Evolutionary conservation across 2,329 filamentous ascomycete species (phyloP).

Genomic region (Aureobasidium sp.): DNA sequence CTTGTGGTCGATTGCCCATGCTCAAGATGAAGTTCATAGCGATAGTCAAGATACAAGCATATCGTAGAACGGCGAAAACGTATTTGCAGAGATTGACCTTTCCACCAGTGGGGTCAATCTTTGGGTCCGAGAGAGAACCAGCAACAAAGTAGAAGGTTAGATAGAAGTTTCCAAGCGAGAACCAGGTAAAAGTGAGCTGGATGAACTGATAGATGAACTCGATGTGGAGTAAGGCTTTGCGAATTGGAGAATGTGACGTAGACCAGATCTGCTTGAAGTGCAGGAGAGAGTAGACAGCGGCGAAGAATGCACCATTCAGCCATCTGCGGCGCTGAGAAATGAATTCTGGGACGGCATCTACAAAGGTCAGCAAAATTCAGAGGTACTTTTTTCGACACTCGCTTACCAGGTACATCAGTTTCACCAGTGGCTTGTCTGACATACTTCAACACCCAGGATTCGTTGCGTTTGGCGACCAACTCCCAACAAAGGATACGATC

Average conservation of each 20-base stretch:
- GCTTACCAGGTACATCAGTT: constrained; percentile 89
- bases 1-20: constrained; percentile 92
- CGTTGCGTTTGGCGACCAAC: constrained; percentile 85
- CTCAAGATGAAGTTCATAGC: constrained; percentile 93
- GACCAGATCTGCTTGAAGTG: constrained; percentile 89
- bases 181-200: constrained; percentile 90
- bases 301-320: constrained; percentile 98
- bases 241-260: constrained; percentile 81
- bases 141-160: constrained; percentile 98
- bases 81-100: constrained; percentile 66
- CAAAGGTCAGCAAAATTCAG: background rate
- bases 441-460: constrained; percentile 96
- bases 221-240: constrained; percentile 86
- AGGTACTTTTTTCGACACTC: background rate
- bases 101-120: constrained; percentile 75
- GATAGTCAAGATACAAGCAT: constrained; percentile 78
- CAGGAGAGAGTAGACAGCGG: constrained; percentile 91
- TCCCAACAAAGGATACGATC: constrained; percentile 92
- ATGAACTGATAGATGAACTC: constrained; percentile 95
- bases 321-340: constrained; percentile 93
- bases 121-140: constrained; percentile 71
- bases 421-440: constrained; percentile 95
- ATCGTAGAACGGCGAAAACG: constrained; percentile 81
- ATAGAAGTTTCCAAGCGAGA: constrained; percentile 96
- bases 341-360: constrained; percentile 89